These are phyloP conservation scores for Salix koriyanagi DNA, from an alignment of 345 rosid genomes.

Conservation along the genomic window DNA sequence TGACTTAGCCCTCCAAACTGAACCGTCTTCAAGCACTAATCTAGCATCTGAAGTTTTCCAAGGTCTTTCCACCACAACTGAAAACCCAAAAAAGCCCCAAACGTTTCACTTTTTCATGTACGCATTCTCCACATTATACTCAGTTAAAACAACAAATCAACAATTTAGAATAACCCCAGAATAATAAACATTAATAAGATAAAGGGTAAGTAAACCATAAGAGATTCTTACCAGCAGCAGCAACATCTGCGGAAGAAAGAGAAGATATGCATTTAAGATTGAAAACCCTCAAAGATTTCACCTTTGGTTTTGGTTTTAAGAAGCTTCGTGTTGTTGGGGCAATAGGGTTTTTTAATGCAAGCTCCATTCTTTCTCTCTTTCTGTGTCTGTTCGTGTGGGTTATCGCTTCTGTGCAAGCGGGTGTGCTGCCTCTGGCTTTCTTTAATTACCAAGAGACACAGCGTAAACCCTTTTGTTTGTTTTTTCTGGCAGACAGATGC, in stretches of 20 bases:
- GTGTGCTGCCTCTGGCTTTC: not conserved
- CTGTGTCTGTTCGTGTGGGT: not conserved
- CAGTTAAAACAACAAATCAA: not conserved
- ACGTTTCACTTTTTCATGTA: not conserved
- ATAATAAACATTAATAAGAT: not conserved
- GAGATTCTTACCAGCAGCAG: slow-evolving; percentile 43
- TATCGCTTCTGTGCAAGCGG: not conserved
- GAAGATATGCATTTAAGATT: slow-evolving; percentile 50
- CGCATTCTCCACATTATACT: not conserved
- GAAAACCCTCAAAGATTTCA: slow-evolving; percentile 20
- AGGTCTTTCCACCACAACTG: slow-evolving; percentile 65
- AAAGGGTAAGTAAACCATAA: not conserved
- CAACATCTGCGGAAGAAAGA: slow-evolving; percentile 34
- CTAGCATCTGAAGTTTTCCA: slow-evolving; percentile 85
- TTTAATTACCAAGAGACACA: not conserved
- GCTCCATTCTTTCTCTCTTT: slow-evolving; percentile 1
- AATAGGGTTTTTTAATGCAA: not conserved
- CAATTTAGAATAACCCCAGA: not conserved
- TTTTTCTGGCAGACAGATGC: not conserved
- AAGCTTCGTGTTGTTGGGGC: not conserved
- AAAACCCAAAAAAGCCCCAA: not conserved
- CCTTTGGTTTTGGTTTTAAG: not conserved
- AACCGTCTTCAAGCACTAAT: slow-evolving; percentile 89
- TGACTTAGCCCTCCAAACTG: slow-evolving; percentile 89
- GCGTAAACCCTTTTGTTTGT: not conserved